Base-by-base conservation (phyloP, 2,329 filamentous ascomycete species). In the Berkeleyomyces rouxiae region DNA sequence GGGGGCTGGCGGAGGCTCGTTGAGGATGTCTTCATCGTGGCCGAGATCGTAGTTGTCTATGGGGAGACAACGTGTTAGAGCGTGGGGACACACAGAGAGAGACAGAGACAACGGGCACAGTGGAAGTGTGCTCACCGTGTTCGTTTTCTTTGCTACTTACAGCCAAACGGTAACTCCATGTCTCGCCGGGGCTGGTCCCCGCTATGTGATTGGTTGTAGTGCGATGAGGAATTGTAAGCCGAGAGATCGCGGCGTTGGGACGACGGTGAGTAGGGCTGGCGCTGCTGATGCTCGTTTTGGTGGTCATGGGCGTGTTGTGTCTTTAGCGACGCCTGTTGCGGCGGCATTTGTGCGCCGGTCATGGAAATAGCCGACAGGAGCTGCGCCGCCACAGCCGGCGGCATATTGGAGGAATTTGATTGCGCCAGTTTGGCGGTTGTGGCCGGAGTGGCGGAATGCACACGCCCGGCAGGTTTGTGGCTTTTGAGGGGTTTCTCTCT, bases 121-220 rank as follows among this genome's bases (percentile, higher is more conserved):
- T 7, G 9, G 31, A 47, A 37, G 33, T n/a, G 37, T 33, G 33
- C 9, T 16, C 37, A 42, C 36, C 10, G 37, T 13, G 33, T 16
- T 33, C 16, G 9, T n/a, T 7, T 13, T 10, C 3, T 23, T 31
- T 37, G 53, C 53, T 39, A 79, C 84, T 68, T 78, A 87, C 84
- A 87, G 69, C 84, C 85, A 78, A 87, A 87, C 44, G 82, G 81
- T 70, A 81, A 74, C 67, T 79, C 40, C 23, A 77, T 74, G 68
- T 82, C 77, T 68, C 78, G 49, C 13, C 53, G 63, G 11, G 75
- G 23, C 39, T 64, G 43, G 36, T 1, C n/a, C 16, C 31, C 49
- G 51, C 39, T 33, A 16, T 58, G 3, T 59, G 57, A 5, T 39
- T 61, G 23, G 61, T 13, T 51, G 16, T 60, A 36, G 33, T 59